Percentiles rank a stretch among this genome's conserved stretches.
Evolutionary conservation across 805 yeast genomes (phyloP).

Genomic region (Teunomyces barrocoloradensis): DNA sequence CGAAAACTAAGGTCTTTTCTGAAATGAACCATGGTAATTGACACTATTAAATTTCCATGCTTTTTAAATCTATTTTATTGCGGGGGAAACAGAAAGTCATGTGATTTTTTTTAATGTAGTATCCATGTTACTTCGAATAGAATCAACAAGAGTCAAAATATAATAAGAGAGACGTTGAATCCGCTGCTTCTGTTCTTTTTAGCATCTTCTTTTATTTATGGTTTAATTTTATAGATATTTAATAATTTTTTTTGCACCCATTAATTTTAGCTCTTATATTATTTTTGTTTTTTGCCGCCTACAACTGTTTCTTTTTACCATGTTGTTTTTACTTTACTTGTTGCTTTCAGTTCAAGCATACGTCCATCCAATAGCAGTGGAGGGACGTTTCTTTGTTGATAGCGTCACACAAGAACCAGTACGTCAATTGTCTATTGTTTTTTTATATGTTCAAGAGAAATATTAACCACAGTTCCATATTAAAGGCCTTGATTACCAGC

Average conservation of each 20-base stretch:
- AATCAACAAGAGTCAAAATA: no score
- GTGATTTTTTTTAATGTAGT: background rate
- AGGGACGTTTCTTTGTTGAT: slow-evolving; percentile 73
- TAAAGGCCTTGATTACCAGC: slow-evolving; percentile 92
- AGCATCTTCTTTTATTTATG: background rate
- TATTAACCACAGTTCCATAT: slow-evolving; percentile 56
- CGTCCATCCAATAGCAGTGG: slow-evolving; percentile 65
- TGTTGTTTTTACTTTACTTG: background rate
- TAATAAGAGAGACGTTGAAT: no score
- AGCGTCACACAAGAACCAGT: slow-evolving; percentile 72
- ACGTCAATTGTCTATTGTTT: slow-evolving; percentile 18
- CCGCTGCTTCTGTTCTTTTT: no score
- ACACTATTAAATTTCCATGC: no score
- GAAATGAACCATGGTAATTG: background rate
- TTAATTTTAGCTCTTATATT: background rate
- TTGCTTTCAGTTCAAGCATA: slow-evolving; percentile 3
- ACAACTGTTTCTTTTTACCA: background rate
- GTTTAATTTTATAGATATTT: background rate
- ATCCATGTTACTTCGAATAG: background rate
- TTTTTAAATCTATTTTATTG: background rate
- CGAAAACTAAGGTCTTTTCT: background rate
- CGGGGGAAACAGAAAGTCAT: background rate
- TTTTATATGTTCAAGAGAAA: background rate
- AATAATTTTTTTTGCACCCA: background rate
- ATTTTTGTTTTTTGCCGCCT: background rate